Evolutionary conservation across 2,329 filamentous ascomycete species (phyloP).

Genomic region (Fusarium sambucinum): DNA sequence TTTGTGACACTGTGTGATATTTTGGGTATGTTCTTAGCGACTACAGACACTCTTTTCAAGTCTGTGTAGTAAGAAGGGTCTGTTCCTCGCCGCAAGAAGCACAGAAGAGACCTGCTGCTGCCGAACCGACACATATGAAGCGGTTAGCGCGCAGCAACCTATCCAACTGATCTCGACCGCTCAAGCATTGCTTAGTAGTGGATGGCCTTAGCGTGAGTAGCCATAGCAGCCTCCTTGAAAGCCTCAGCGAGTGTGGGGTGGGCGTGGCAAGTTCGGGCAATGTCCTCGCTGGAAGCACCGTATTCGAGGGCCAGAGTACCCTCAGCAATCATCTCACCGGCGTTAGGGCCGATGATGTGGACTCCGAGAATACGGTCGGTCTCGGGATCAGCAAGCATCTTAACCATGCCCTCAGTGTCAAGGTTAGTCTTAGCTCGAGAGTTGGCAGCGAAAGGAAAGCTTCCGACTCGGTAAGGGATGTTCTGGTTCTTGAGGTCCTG

Average conservation of each 20-base stretch:
- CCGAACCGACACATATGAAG: conserved; percentile 8
- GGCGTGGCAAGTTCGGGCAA: conserved; percentile 93
- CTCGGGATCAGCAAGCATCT: conserved; percentile 96
- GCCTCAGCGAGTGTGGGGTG: conserved; percentile 96
- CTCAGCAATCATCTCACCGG: conserved; percentile 99
- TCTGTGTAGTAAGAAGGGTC: conserved; percentile 35
- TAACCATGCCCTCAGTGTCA: conserved; percentile 94
- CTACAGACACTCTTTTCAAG: conserved; percentile 30
- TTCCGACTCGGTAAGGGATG: conserved; percentile 91
- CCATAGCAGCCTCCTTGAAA: conserved; percentile 99
- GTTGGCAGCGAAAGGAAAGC: conserved; percentile 98
- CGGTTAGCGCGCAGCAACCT: conserved; percentile 17
- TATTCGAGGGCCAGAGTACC: conserved; percentile 96
- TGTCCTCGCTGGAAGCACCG: conserved; percentile 93
- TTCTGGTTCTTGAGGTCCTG: conserved; percentile 91
- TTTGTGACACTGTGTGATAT: conserved; percentile 38
- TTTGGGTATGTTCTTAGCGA: conserved; percentile 34
- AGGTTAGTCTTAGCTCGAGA: conserved; percentile 98
- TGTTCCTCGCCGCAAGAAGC: conserved; percentile 28
- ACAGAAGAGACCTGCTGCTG: conserved; percentile 33
- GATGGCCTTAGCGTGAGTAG: conserved; percentile 93
- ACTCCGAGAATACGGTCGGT: conserved; percentile 95
- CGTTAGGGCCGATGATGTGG: conserved; percentile 95
- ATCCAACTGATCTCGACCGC: conserved; percentile 24
- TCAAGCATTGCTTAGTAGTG: conserved; percentile 75